These are phyloP conservation scores for Trypanosomatidae sp. DNA, from an alignment of 208 protist genomes.

Conservation along the genomic window DNA sequence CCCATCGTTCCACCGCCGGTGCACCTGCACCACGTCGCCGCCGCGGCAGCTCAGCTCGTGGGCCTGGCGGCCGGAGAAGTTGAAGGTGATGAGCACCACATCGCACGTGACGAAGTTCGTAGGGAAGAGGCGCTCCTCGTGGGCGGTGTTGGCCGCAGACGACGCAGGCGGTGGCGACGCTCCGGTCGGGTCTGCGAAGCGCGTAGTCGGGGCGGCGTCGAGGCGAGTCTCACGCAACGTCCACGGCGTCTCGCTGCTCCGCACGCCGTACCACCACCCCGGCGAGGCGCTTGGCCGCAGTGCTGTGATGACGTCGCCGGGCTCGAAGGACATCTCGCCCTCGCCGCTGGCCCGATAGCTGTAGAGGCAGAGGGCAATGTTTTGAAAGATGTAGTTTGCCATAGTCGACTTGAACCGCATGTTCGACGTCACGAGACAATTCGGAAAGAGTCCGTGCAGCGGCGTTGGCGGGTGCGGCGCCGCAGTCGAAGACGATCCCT, in stretches of 20 bases:
- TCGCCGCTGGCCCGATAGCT: conserved; percentile 47
- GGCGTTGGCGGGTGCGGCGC: neutral
- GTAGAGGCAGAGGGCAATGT: conserved; percentile 69
- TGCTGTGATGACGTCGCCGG: conserved; percentile 54
- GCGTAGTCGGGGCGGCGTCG: neutral
- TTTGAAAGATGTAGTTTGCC: conserved; percentile 20
- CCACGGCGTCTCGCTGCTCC: conserved; percentile 20
- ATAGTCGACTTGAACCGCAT: conserved; percentile 18
- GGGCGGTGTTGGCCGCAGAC: neutral
- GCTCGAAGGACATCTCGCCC: conserved; percentile 56
- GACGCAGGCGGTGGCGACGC: no score
- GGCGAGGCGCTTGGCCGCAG: conserved; percentile 41
- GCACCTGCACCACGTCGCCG: conserved; percentile 70
- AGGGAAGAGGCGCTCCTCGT: conserved; percentile 55
- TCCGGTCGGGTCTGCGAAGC: conserved; percentile 15
- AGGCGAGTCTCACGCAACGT: neutral
- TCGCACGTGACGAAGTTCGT: conserved; percentile 77
- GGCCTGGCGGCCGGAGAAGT: conserved; percentile 38
- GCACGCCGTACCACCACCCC: conserved; percentile 79
- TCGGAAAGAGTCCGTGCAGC: conserved; percentile 46
- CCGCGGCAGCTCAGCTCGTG: conserved; percentile 45
- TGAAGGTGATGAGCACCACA: conserved; percentile 56
- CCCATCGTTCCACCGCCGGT: conserved; percentile 88
- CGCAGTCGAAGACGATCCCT: neutral
- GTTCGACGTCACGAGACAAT: conserved; percentile 66